Evolutionary conservation across 1,284 basidiomycete genomes (phyloP).

Genomic region (Heterobasidion annosum): DNA sequence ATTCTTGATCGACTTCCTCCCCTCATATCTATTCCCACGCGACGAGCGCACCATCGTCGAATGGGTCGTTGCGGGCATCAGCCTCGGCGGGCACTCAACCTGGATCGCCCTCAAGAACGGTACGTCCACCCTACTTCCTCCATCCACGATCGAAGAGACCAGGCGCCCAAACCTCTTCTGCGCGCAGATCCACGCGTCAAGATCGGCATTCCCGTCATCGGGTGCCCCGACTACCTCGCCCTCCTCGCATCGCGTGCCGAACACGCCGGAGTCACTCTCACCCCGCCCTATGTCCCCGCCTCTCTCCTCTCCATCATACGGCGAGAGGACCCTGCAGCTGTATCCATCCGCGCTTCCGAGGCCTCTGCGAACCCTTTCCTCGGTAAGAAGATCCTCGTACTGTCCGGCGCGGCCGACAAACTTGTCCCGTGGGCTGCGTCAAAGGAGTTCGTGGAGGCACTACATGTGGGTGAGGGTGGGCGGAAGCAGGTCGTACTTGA

Average conservation of each 20-base stretch:
- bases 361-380: conserved; percentile 40
- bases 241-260: conserved; percentile 55
- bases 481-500: conserved; percentile 43
- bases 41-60: conserved; percentile 55
- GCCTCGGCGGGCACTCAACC: conserved; percentile 70
- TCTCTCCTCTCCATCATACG: conserved; percentile 40
- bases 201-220: conserved; percentile 71
- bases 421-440: conserved; percentile 58
- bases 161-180: background rate
- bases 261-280: conserved; percentile 30
- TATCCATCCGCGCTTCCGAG: conserved; percentile 17
- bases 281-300: conserved; percentile 50
- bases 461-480: conserved; percentile 36
- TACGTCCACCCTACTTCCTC: background rate
- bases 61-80: conserved; percentile 67
- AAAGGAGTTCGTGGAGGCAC: conserved; percentile 38
- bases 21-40: conserved; percentile 68
- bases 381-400: conserved; percentile 56
- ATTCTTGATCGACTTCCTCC: conserved; percentile 76
- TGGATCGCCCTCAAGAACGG: conserved; percentile 42
- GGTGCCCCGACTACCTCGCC: conserved; percentile 67
- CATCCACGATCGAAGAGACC: background rate
- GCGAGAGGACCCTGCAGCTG: conserved; percentile 31
- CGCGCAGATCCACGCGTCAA: conserved; percentile 57
- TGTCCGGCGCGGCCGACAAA: conserved; percentile 51